Conservation (phyloP, 73 alveolate genomes). For the Paraurostyla sp. region DNA sequence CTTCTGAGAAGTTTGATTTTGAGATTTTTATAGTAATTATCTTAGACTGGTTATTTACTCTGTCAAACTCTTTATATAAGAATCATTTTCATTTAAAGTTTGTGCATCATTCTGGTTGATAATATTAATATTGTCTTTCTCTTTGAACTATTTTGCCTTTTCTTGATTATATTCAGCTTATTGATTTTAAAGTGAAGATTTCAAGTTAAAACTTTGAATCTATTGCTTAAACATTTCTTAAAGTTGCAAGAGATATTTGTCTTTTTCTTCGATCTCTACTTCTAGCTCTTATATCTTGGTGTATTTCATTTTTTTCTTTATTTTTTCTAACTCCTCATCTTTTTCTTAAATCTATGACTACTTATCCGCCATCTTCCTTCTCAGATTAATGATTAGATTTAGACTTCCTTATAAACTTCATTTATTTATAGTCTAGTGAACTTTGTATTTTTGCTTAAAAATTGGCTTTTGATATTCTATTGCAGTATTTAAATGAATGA, state of each 20-base stretch:
- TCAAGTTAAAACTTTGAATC: not conserved
- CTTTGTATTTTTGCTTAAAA: not conserved
- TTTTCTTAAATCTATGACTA: conserved; percentile 6
- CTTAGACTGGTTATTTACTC: not conserved
- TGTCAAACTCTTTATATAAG: no score
- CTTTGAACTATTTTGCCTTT: not conserved
- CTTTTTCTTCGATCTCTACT: conserved; percentile 16
- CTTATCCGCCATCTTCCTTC: not conserved
- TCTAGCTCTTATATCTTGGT: conserved; percentile 40
- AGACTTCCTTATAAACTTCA: conserved; percentile 15
- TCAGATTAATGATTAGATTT: conserved; percentile 32
- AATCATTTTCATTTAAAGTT: no score
- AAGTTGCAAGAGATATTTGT: not conserved
- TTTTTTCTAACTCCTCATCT: conserved; percentile 13
- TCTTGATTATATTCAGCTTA: not conserved
- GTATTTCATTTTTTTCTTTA: conserved; percentile 33
- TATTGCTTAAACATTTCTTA: not conserved
- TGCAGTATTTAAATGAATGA: conserved; percentile 3
- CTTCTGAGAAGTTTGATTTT: not conserved
- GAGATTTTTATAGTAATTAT: not conserved
- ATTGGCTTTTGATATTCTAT: not conserved
- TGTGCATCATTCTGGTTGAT: no score
- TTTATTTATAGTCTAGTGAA: not conserved
- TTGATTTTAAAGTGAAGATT: not conserved
- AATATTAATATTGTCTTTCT: no score